Conservation (phyloP, 2,329 filamentous ascomycete genomes). For the Fusarium pseudoanthophilum region DNA sequence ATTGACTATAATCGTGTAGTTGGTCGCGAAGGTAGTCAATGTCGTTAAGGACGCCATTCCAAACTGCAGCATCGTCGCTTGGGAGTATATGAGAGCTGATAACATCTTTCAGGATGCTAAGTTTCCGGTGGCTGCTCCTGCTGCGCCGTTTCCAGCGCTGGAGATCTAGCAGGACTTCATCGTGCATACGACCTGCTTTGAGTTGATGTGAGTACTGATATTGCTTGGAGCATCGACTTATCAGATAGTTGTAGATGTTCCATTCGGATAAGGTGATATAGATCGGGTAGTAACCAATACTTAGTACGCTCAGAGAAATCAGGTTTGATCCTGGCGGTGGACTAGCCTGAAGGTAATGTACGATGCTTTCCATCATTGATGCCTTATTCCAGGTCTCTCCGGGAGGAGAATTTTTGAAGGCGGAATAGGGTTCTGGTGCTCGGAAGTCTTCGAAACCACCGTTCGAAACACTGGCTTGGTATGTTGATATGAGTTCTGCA, state of each 20-base stretch:
- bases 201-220: accelerated
- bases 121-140: neutral
- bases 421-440: accelerated
- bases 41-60: accelerated
- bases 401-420: accelerated
- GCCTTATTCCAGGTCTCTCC: accelerated
- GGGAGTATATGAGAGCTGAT: neutral
- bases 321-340: neutral
- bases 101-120: accelerated
- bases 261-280: neutral
- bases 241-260: neutral
- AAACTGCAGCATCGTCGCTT: no score
- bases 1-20: neutral
- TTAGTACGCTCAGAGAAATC: no score
- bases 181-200: accelerated
- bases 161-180: neutral
- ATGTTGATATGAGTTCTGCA: no score
- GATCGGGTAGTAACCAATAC: neutral
- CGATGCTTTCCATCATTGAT: neutral
- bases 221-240: accelerated
- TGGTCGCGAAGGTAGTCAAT: neutral
- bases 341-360: accelerated
- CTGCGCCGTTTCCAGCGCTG: neutral
- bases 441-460: neutral
- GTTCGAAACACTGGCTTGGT: accelerated